Base-by-base conservation (phyloP, 441 rosid species). In the Euphorbia celastroides region DNA sequence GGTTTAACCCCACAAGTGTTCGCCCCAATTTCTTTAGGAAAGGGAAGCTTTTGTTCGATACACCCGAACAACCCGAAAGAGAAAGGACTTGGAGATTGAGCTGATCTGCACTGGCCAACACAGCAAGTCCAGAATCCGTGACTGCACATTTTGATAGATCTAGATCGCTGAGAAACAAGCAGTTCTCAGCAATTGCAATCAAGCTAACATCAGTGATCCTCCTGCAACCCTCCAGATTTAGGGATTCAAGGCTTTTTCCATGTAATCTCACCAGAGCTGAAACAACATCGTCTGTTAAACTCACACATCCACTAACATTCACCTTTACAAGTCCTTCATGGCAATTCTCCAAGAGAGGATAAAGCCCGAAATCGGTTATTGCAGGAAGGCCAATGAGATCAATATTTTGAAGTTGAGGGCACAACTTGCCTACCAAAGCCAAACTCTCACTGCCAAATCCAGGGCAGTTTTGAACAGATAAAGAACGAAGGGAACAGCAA, bases 221-320 rank as follows among this genome's bases (percentile, higher is more conserved):
- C 81, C 83, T 83, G 87, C 99, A 94, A 44, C 98, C 94, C n/a
- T 88, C 90, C n/a, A 94, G 84, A 77, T 83, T 92, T 32, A 94
- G 81, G 70, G 81, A 56, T 79, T 94, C 91, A 5, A 94, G 85
- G 41, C 96, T 82, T 74, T 66, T 77, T 20, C 99, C 88, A 17
- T 94, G 97, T 74, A 79, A 79, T 72, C 74, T 70, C 12, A 85
- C 76, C 77, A 94, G 64, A 70, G 86, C 77, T 62, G 77, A 81
- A 62, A 92, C 78, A 9, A 82, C 84, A 72, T 77, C 79, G 68
- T 94, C 94, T 0, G 97, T 82, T 67, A 92, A 69, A 71, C 82
- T 87, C 68, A 84, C 46, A 76, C 98, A 94, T 65, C 83, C 84
- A 13, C 80, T 84, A 55, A 94, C 83, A 72, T 81, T 87, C 74